Conservation (phyloP, 768 basidiomycete species). For the Daedalea quercina region DNA sequence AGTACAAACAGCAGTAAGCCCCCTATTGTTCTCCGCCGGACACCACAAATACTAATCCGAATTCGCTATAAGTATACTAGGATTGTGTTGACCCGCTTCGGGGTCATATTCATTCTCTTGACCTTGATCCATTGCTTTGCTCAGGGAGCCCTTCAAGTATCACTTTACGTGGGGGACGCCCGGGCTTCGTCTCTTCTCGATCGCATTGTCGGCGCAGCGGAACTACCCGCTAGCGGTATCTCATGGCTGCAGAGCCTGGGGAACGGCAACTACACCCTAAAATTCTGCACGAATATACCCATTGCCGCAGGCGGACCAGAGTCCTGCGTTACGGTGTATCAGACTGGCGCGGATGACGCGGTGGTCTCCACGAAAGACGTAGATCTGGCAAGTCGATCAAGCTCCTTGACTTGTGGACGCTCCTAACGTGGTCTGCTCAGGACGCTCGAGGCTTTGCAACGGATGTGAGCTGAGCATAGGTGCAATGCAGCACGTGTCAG, state of each 20-base stretch:
- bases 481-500: not conserved
- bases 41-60: not conserved
- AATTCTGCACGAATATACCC: conserved; percentile 42
- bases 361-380: not conserved
- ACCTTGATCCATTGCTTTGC: conserved; percentile 37
- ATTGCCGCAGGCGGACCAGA: conserved; percentile 14
- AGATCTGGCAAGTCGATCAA: not conserved
- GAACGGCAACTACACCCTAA: conserved; percentile 22
- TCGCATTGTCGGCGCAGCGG: conserved; percentile 29
- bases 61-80: conserved; percentile 20
- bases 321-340: conserved; percentile 13
- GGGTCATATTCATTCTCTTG: conserved; percentile 40
- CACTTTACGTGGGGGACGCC: conserved; percentile 40
- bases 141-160: conserved; percentile 45
- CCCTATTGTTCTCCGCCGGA: not conserved
- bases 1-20: not conserved
- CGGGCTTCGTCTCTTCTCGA: conserved; percentile 31
- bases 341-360: not conserved
- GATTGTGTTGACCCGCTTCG: conserved; percentile 25
- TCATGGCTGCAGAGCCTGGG: conserved; percentile 19
- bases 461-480: not conserved
- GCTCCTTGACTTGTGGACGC: not conserved
- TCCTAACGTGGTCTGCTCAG: not conserved
- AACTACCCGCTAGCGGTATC: conserved; percentile 30
- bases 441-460: not conserved